Percentiles rank a stretch among this genome's conserved stretches.
Conservation (phyloP, 148 eudicot species). For the Spergularia marina region DNA sequence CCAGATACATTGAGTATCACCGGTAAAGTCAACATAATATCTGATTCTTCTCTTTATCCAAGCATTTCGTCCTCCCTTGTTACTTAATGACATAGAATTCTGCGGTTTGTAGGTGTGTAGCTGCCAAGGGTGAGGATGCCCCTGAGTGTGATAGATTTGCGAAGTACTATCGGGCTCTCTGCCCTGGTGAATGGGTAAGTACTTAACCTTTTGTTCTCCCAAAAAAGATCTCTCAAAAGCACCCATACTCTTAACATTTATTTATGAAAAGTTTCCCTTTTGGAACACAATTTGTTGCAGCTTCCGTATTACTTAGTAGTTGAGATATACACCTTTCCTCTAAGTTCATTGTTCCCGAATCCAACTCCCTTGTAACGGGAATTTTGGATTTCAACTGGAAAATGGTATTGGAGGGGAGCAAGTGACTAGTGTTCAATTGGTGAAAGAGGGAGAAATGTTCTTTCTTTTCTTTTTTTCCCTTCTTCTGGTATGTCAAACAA, state of each 20-base stretch:
- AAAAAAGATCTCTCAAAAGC: background rate
- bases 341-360: too few species aligned
- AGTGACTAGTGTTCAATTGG: too few species aligned
- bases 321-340: too few species aligned
- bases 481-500: too few species aligned
- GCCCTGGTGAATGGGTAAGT: conserved; percentile 67
- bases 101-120: conserved; percentile 33
- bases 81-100: conserved; percentile 5
- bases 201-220: background rate
- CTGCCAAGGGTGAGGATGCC: conserved; percentile 62
- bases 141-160: conserved; percentile 58
- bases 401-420: too few species aligned
- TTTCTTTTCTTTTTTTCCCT: too few species aligned
- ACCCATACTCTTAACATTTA: background rate
- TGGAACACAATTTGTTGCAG: too few species aligned
- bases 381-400: too few species aligned
- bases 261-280: too few species aligned
- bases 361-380: too few species aligned
- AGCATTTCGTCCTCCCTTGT: background rate
- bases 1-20: conserved; percentile 88
- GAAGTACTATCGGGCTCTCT: conserved; percentile 53
- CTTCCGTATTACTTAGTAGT: too few species aligned
- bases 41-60: background rate
- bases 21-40: conserved; percentile 44
- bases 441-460: too few species aligned